Conservation (phyloP, 2,329 filamentous ascomycete genomes). For the Chaetomiaceae sp. region DNA sequence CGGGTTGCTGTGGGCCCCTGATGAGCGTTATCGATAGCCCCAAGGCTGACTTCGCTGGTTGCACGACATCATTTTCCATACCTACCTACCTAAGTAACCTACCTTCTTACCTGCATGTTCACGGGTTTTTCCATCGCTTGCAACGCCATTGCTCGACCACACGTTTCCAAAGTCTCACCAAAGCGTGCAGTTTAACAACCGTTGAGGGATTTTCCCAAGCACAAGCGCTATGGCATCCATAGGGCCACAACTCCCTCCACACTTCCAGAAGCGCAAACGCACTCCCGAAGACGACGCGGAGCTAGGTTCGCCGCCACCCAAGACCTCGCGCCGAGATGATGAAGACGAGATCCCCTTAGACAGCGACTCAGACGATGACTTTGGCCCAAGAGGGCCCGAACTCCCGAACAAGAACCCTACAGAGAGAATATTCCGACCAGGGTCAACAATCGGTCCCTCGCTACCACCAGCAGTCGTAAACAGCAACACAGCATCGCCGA, state of each 20-base stretch:
- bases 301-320: conserved; percentile 41
- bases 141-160: background rate
- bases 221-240: conserved; percentile 57
- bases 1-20: no score
- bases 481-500: conserved; percentile 2
- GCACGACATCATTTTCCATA: no score
- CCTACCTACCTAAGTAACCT: no score
- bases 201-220: background rate
- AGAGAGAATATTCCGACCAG: background rate
- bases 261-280: conserved; percentile 61
- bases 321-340: conserved; percentile 47
- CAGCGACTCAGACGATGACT: conserved; percentile 40
- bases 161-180: background rate
- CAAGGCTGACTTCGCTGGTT: background rate
- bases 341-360: conserved; percentile 46
- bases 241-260: conserved; percentile 65
- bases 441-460: conserved; percentile 28
- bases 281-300: conserved; percentile 40
- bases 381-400: conserved; percentile 36
- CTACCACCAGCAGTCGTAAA: conserved; percentile 21
- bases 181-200: background rate
- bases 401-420: conserved; percentile 2
- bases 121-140: no score
- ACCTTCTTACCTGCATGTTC: no score
- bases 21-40: conserved; percentile 9